phyloP scores from a whole-genome alignment of 1,284 basidiomycete genomes.

The Sphaerobolus stellatus region DNA sequence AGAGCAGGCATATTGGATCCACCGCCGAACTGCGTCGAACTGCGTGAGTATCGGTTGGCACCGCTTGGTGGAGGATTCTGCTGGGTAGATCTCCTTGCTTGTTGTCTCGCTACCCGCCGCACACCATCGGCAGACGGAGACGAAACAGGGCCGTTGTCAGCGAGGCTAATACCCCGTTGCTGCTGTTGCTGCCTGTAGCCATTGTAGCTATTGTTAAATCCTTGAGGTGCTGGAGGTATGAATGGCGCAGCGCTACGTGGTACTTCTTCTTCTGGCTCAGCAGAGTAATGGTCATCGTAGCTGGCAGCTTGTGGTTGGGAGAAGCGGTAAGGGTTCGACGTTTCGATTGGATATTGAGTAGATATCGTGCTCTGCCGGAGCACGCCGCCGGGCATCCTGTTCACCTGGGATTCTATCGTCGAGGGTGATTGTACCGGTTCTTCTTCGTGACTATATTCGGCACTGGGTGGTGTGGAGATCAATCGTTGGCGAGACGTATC shows the following conservation, averaged over 20 bases:
- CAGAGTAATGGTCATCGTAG: conserved; percentile 38
- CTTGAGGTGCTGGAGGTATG: conserved; percentile 17
- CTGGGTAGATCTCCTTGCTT: conserved; percentile 50
- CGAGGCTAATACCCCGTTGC: conserved; percentile 74
- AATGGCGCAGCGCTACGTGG: conserved; percentile 22
- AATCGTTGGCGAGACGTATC: conserved; percentile 59
- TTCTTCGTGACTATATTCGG: conserved; percentile 39
- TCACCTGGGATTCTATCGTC: conserved; percentile 43
- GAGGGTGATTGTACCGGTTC: conserved; percentile 27
- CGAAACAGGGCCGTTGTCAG: conserved; percentile 78
- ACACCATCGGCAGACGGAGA: conserved; percentile 72
- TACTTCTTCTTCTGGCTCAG: conserved; percentile 38
- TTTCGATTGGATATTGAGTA: conserved; percentile 48
- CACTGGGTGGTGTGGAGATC: conserved; percentile 48
- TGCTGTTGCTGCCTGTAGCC: too few species aligned
- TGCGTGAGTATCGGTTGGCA: conserved; percentile 69
- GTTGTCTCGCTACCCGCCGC: conserved; percentile 62
- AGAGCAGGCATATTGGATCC: conserved; percentile 39
- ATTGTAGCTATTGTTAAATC: conserved; percentile 32
- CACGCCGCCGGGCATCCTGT: conserved; percentile 39
- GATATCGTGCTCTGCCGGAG: conserved; percentile 41
- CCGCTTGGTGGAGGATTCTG: conserved; percentile 47
- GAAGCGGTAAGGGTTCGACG: conserved; percentile 49
- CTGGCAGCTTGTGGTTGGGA: conserved; percentile 33
- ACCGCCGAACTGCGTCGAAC: conserved; percentile 33